Evolutionary conservation across 441 rosid genomes (phyloP).

Genomic region (Syzygium malaccense): DNA sequence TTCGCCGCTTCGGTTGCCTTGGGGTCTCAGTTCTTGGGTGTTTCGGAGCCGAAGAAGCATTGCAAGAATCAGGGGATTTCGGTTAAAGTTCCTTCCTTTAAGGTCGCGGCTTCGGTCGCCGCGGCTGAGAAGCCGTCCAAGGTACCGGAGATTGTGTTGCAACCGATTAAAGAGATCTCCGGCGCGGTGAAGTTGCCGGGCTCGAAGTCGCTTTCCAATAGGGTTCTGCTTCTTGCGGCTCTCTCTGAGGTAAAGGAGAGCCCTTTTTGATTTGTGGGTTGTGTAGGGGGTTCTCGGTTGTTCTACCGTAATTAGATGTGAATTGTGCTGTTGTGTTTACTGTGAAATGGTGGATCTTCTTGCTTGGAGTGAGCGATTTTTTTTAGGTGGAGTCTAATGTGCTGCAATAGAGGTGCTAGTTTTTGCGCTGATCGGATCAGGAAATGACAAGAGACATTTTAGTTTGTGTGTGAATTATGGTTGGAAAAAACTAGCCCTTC

Average conservation of each 20-base stretch:
- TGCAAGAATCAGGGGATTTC: not conserved
- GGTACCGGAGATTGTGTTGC: conserved; percentile 70
- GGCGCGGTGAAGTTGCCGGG: conserved; percentile 86
- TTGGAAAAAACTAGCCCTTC: not conserved
- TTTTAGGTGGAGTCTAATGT: not conserved
- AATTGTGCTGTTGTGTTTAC: not conserved
- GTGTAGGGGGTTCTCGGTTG: not conserved
- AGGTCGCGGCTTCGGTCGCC: conserved; percentile 57
- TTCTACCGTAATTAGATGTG: not conserved
- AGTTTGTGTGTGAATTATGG: not conserved
- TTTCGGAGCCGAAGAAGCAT: not conserved
- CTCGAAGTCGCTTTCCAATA: conserved; percentile 87
- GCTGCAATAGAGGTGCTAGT: not conserved
- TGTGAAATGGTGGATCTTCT: not conserved
- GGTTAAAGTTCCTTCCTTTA: conserved; percentile 12
- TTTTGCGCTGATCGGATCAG: not conserved
- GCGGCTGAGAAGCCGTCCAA: conserved; percentile 56
- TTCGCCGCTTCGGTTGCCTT: not conserved
- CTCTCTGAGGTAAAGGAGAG: conserved; percentile 59
- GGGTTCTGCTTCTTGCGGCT: conserved; percentile 91
- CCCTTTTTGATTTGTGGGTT: not conserved
- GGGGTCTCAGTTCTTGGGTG: conserved; percentile 2
- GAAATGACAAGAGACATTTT: not conserved
- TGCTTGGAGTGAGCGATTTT: not conserved
- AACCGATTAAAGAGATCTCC: conserved; percentile 80